Evolutionary conservation across 2,329 filamentous ascomycete species (phyloP), one percentile per base, ranked within the genome.

Genomic region (Cadophora luteo-olivacea): DNA sequence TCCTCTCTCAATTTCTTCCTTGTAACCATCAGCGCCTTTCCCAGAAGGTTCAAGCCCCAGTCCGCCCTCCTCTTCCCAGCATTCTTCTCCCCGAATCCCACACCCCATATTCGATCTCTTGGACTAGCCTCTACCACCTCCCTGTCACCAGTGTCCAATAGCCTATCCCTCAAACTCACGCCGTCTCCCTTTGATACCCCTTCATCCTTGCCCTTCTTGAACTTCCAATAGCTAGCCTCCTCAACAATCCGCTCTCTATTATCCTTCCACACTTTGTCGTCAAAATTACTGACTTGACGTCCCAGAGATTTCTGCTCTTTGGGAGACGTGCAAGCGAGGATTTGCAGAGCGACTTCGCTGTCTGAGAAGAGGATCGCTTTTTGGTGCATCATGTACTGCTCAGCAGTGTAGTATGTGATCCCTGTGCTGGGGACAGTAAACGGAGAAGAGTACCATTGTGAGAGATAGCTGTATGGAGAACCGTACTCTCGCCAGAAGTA

Each of bases 11-110:
- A 77, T 71, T 81, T 80, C 71, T 77, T 80, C 70, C 89, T 84
- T 32, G 88, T 87, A 64, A 81, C 82, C 86, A 86, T 87, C 76
- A 92, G 77, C 29, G 84, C 87, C 79, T 86, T 86, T 0, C 89
- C 90, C 58, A 92, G 77, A 67, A 91, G 75, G 78, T 92, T 92
- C 79, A 85, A 67, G 0, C 90, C 90, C 90, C 89, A 92, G 3
- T 77, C 72, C 22, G 79, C 75, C 60, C 84, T 82, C 61, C 83
- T 82, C 1, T 32, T 70, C 66, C 79, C 81, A 2, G 88, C 89
- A 73, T 84, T 79, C 22, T 78, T 80, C 8, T 83, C 85, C 2
- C 74, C 79, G 73, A 87, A 91, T 6, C 90, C 90, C 57, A 92
- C 80, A 1, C 89, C 90, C 90, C 89, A 92, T 65, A 91, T 84